These are phyloP conservation scores for Clitopilus passeckerianus DNA, from an alignment of 768 basidiomycete genomes.

Conservation along the genomic window DNA sequence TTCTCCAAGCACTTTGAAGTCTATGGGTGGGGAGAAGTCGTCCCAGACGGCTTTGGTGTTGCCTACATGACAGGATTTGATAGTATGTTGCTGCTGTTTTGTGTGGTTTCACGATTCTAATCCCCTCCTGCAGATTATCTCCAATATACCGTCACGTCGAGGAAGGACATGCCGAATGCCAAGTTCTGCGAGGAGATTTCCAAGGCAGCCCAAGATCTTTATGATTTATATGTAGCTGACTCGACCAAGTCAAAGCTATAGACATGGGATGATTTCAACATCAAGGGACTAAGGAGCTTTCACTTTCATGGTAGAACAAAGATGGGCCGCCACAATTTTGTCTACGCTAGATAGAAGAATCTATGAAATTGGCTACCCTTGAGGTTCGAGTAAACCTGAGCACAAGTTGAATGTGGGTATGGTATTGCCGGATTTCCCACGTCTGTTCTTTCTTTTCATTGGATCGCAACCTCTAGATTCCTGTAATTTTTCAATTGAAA, in stretches of 20 bases:
- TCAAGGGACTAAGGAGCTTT: no score
- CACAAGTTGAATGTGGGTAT: no score
- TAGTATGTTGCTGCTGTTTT: slow-evolving; percentile 33
- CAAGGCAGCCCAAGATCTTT: slow-evolving; percentile 60
- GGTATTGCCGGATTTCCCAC: no score
- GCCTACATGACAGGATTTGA: slow-evolving; percentile 92
- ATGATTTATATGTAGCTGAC: slow-evolving; percentile 43
- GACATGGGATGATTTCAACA: slow-evolving; percentile 4
- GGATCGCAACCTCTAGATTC: no score
- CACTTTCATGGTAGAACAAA: no score
- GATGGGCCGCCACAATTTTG: no score
- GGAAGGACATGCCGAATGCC: slow-evolving; percentile 77
- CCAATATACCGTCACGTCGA: slow-evolving; percentile 85
- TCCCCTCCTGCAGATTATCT: slow-evolving; percentile 50
- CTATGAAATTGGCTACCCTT: no score
- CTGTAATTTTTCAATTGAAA: background rate
- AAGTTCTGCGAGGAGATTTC: slow-evolving; percentile 69
- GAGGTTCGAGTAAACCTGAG: no score
- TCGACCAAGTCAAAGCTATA: slow-evolving; percentile 31
- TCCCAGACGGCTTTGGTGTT: slow-evolving; percentile 91
- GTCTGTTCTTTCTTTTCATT: no score
- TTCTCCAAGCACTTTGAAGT: slow-evolving; percentile 79
- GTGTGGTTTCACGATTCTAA: background rate
- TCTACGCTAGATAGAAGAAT: no score
- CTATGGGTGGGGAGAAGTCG: slow-evolving; percentile 96